phyloP scores from a whole-genome alignment of 2,329 filamentous ascomycete genomes.

The Trichoderma atroviride region DNA sequence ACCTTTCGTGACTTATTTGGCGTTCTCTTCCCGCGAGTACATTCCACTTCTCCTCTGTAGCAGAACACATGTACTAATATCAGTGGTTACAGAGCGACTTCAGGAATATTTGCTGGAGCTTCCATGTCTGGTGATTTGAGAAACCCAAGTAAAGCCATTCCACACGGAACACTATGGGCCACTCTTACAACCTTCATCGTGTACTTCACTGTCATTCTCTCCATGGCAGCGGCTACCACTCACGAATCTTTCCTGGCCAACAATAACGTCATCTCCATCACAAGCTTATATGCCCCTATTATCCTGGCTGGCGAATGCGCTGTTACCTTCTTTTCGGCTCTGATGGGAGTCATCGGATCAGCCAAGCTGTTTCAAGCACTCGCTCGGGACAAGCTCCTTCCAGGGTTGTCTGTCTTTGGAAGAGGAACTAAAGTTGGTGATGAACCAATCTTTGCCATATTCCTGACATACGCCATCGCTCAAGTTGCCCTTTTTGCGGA shows the following conservation, averaged over 20 bases:
- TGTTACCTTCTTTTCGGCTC: slow-evolving; percentile 78
- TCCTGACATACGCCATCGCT: slow-evolving; percentile 73
- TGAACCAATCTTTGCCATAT: slow-evolving; percentile 74
- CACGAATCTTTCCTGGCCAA: slow-evolving; percentile 73
- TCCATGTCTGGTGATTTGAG: slow-evolving; percentile 89
- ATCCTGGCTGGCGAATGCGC: slow-evolving; percentile 82
- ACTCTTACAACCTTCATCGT: slow-evolving; percentile 74
- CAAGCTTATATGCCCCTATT: slow-evolving; percentile 72
- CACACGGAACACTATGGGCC: slow-evolving; percentile 79
- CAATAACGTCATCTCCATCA: slow-evolving; percentile 78
- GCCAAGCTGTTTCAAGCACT: slow-evolving; percentile 85
- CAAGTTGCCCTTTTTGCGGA: slow-evolving; percentile 81
- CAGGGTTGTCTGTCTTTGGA: slow-evolving; percentile 73
- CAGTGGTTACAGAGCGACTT: slow-evolving; percentile 47
- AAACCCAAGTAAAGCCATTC: slow-evolving; percentile 82
- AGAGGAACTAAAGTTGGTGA: slow-evolving; percentile 72
- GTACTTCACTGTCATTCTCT: slow-evolving; percentile 76
- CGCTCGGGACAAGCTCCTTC: slow-evolving; percentile 75
- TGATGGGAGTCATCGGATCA: slow-evolving; percentile 86
- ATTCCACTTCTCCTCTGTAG: slow-evolving; percentile 25
- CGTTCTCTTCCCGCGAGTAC: slow-evolving; percentile 71
- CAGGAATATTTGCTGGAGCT: slow-evolving; percentile 68
- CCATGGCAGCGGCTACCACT: slow-evolving; percentile 76
- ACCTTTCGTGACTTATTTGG: slow-evolving; percentile 84
- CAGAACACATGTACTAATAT: slow-evolving; percentile 13